Conservation (phyloP, 169 alveolate genomes). For the Plasmodium gaboni region DNA sequence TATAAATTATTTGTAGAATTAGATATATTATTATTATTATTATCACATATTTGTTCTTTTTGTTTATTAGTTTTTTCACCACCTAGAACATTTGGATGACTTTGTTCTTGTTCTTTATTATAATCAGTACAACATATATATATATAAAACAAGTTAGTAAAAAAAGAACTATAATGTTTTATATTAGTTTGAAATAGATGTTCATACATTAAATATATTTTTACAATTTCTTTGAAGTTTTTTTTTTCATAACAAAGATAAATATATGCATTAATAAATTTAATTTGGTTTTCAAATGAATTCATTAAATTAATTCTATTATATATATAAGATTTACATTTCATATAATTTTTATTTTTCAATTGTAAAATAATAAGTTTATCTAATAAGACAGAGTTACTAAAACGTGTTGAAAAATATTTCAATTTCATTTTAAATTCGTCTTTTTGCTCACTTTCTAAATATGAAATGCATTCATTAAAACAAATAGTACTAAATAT, state of each 20-base stretch:
- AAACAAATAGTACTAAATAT: background rate
- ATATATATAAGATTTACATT: constrained; percentile 37
- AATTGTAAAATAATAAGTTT: constrained; percentile 13
- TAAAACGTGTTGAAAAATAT: constrained; percentile 5
- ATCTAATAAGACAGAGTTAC: constrained; percentile 29
- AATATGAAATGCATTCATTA: constrained; percentile 26
- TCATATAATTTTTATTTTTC: constrained; percentile 22
- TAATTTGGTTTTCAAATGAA: constrained; percentile 36
- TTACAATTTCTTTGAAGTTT: constrained; percentile 36
- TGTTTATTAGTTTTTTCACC: too few species aligned
- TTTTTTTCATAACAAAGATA: constrained; percentile 59
- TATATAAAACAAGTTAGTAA: constrained; percentile 49
- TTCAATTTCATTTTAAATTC: constrained; percentile 40
- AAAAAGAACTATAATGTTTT: constrained; percentile 31
- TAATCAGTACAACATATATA: constrained; percentile 29
- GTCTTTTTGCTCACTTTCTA: constrained; percentile 4
- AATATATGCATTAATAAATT: constrained; percentile 47
- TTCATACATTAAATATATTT: constrained; percentile 36
- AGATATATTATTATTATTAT: background rate
- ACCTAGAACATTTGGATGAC: background rate
- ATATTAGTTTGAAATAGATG: constrained; percentile 12
- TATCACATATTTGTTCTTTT: too few species aligned
- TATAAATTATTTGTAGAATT: constrained; percentile 1
- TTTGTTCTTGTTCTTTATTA: background rate
- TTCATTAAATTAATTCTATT: constrained; percentile 42